Base-by-base conservation (phyloP, 306 rosid genomes). In the Parietaria judaica region DNA sequence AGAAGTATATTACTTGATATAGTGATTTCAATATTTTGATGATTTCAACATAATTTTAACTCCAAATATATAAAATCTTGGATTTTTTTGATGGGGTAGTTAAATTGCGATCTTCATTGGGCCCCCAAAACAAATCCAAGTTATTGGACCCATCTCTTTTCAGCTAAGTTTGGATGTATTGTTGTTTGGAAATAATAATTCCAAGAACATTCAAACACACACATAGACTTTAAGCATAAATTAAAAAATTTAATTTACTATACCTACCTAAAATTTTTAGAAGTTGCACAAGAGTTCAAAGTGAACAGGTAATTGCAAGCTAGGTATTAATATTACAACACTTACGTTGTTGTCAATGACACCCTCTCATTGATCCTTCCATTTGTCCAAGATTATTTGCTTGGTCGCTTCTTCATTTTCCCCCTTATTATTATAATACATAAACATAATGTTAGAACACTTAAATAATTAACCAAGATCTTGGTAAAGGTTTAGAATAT, bases 271-370 rank as follows among this genome's bases (percentile, higher is more conserved):
- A 6, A 23, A 1, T 11, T 1, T 41, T 14, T 43, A 56, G 35
- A 14, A 13, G 9, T 2, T 6, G 7, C 14, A 57, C 17, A 60
- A 41, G 23, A 17, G 8, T 43, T 60, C 11, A 44, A 60, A 46
- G 55, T 63, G 58, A 64, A 74, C 53, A 35, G 66, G 56, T 51
- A 56, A 53, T 36, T 37, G 75, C 36, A 37, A 58, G 65, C 60
- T 51, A 65, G 76, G 61, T 10, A 1, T 10, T 49, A 67, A 65
- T 52, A 70, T 31, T 70, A 64, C 64, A 75, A 73, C 79, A 85
- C 76, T 85, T 74, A 59, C 63, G 82, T 80, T 80, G 78, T 77
- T 80, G 80, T 86, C 86, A 78, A 55, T 64, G 81, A 71, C 66
- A 56, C 72, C 56, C 37, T n/a, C 44, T n/a, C 44, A 34, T 54